These are phyloP conservation scores for Dactylonectria estremocensis DNA, from an alignment of 2,329 filamentous ascomycete genomes.

Conservation along the genomic window DNA sequence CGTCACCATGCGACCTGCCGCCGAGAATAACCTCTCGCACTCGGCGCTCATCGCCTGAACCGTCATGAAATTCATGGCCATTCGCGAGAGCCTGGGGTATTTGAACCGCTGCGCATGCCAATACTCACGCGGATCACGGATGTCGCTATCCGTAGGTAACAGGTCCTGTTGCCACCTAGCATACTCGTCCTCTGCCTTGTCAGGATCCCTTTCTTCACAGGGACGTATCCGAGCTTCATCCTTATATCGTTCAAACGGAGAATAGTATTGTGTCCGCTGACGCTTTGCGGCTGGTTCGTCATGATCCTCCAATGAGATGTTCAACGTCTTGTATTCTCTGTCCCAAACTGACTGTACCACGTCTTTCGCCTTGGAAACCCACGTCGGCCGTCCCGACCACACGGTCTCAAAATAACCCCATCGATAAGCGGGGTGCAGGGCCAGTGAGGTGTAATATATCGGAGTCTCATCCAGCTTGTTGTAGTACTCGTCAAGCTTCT, in stretches of 20 bases:
- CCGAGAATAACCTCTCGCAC: conserved; percentile 32
- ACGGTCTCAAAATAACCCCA: conserved; percentile 31
- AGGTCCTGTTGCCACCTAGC: background rate
- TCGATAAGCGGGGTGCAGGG: conserved; percentile 23
- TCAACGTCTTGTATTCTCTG: background rate
- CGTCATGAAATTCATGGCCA: conserved; percentile 33
- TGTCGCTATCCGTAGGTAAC: background rate
- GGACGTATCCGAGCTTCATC: background rate
- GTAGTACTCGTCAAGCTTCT: no score
- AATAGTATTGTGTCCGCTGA: background rate
- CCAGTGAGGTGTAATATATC: conserved; percentile 26
- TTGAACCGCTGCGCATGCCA: conserved; percentile 17
- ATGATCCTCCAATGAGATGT: background rate
- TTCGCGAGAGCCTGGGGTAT: conserved; percentile 26
- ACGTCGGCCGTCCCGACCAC: conserved; percentile 3
- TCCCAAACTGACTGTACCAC: conserved; percentile 15
- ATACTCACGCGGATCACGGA: conserved; percentile 25
- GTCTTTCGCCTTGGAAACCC: conserved; percentile 22
- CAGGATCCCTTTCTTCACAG: no score
- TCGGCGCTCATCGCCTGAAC: conserved; percentile 31
- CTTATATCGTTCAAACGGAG: conserved; percentile 2
- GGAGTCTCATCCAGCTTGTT: conserved; percentile 26
- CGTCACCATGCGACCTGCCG: conserved; percentile 6
- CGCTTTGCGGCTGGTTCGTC: conserved; percentile 8
- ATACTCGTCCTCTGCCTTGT: background rate